Conservation (phyloP, 1,284 basidiomycete species). For the Leccinum subfulvum region DNA sequence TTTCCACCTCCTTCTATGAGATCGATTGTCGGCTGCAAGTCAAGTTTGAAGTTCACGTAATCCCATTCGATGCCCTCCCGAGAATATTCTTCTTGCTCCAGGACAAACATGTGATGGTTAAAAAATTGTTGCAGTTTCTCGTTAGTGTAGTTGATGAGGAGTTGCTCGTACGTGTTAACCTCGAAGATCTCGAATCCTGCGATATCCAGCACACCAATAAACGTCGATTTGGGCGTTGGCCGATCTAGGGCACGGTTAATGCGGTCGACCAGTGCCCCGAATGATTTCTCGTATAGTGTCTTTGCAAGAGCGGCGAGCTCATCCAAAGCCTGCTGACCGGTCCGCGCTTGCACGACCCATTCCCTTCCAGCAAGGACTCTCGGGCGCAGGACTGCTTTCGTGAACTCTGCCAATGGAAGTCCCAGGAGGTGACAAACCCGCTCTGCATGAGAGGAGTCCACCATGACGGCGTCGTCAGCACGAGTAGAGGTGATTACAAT, state of each 20-base stretch:
- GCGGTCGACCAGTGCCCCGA: constrained; percentile 90
- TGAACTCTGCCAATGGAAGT: constrained; percentile 87
- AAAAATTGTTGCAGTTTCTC: constrained; percentile 97
- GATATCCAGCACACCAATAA: constrained; percentile 99
- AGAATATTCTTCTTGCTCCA: constrained; percentile 98
- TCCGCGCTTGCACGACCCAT: constrained; percentile 94
- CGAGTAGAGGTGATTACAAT: constrained; percentile 82
- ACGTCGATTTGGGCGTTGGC: constrained; percentile 89
- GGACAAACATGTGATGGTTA: constrained; percentile 99
- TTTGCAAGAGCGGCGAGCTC: constrained; percentile 94
- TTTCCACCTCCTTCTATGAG: constrained; percentile 82
- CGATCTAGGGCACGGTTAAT: constrained; percentile 95
- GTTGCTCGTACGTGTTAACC: constrained; percentile 92
- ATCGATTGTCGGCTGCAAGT: constrained; percentile 98
- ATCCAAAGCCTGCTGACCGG: constrained; percentile 89
- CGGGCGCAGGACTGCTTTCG: constrained; percentile 83
- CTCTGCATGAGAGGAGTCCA: constrained; percentile 80
- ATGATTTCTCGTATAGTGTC: constrained; percentile 96
- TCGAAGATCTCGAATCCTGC: constrained; percentile 98
- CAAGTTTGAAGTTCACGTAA: constrained; percentile 97
- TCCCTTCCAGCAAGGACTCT: constrained; percentile 93
- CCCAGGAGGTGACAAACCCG: constrained; percentile 93
- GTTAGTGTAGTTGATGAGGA: constrained; percentile 99
- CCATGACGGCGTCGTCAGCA: constrained; percentile 87
- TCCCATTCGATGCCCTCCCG: constrained; percentile 98